These are phyloP conservation scores for Chalara sp. DNA, from an alignment of 2,329 filamentous ascomycete genomes.

Conservation along the genomic window DNA sequence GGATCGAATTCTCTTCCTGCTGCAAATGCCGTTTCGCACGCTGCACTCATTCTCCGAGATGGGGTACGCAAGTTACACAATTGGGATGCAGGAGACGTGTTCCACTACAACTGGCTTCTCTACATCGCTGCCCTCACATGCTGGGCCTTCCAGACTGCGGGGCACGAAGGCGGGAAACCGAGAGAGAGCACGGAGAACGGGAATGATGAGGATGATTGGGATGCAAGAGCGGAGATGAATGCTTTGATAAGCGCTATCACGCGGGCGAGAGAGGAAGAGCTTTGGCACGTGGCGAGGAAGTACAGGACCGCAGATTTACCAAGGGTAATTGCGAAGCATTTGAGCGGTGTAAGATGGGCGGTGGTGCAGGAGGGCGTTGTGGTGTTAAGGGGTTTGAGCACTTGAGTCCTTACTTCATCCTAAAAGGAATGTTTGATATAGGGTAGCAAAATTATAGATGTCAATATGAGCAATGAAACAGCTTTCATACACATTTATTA, in stretches of 20 bases:
- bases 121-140: constrained; percentile 52
- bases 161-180: constrained; percentile 4
- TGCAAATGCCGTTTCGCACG: constrained; percentile 43
- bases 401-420: too few relatives aligned
- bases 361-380: constrained; percentile 56
- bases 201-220: constrained; percentile 42
- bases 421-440: too few relatives aligned
- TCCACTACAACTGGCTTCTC: constrained; percentile 56
- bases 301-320: constrained; percentile 45
- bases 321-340: constrained; percentile 45
- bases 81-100: constrained; percentile 44
- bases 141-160: constrained; percentile 50
- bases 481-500: too few relatives aligned
- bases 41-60: constrained; percentile 43
- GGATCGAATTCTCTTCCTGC: constrained; percentile 27
- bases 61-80: constrained; percentile 42
- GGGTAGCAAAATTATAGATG: too few relatives aligned
- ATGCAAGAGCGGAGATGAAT: constrained; percentile 41
- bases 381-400: constrained; percentile 35
- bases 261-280: constrained; percentile 23
- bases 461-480: too few relatives aligned
- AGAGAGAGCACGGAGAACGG: background rate
- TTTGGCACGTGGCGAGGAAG: constrained; percentile 33
- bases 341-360: constrained; percentile 53
- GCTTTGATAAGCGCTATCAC: constrained; percentile 33